Conservation (phyloP, 345 rosid genomes). For the Nephelium lappaceum region DNA sequence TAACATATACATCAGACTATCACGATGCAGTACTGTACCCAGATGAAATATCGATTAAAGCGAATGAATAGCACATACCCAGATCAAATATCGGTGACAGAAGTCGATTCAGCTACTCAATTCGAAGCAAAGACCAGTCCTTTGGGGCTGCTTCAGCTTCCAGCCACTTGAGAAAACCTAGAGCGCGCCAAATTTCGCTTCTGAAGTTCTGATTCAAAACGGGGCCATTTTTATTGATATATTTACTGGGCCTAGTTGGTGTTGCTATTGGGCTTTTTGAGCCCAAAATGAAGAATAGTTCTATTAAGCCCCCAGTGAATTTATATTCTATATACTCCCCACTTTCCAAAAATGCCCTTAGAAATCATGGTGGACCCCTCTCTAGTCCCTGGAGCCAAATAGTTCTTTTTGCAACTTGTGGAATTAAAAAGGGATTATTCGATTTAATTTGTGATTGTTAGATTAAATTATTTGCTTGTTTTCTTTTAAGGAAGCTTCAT, state of each 20-base stretch:
- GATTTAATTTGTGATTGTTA: neutral
- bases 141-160: neutral
- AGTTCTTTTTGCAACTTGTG: neutral
- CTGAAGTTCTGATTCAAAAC: neutral
- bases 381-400: too few relatives aligned
- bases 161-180: neutral
- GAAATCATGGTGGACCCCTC: too few relatives aligned
- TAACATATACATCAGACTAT: too few relatives aligned
- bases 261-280: too few relatives aligned
- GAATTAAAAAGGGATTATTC: neutral
- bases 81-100: neutral
- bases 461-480: neutral
- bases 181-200: neutral
- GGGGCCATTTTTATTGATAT: too few relatives aligned
- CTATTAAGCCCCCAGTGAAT: too few relatives aligned
- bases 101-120: neutral
- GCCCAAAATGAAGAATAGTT: too few relatives aligned
- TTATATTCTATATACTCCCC: too few relatives aligned
- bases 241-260: too few relatives aligned
- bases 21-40: too few relatives aligned
- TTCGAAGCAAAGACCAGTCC: neutral
- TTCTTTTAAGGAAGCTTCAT: neutral
- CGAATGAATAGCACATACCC: neutral
- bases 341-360: too few relatives aligned
- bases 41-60: neutral